Evolutionary conservation across 257 asterid species (phyloP).

Genomic region (Lithospermum erythrorhizon): DNA sequence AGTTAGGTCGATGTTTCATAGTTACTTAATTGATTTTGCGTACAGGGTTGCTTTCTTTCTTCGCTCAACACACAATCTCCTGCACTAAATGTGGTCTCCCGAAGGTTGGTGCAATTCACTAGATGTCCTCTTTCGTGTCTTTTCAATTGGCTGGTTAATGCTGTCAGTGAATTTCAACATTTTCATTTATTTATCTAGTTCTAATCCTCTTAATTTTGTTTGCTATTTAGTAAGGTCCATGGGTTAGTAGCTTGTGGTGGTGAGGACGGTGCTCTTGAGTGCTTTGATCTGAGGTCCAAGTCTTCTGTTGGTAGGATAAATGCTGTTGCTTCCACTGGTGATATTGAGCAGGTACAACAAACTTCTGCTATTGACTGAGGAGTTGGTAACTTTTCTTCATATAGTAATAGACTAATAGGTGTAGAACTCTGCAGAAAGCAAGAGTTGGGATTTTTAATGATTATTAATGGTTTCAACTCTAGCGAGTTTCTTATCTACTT

Average conservation of each 20-base stretch:
- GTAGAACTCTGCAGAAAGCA: neutral
- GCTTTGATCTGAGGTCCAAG: constrained; percentile 84
- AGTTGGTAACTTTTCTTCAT: neutral
- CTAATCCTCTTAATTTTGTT: neutral
- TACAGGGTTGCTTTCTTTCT: constrained; percentile 84
- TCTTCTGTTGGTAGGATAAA: constrained; percentile 82
- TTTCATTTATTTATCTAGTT: neutral
- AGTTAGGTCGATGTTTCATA: neutral
- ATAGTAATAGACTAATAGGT: too few species aligned
- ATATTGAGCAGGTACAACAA: constrained; percentile 47
- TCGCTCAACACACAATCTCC: constrained; percentile 84
- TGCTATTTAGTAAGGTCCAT: constrained; percentile 54
- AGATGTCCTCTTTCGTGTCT: neutral
- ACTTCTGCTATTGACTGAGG: neutral
- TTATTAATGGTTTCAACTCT: neutral
- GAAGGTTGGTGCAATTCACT: constrained; percentile 44
- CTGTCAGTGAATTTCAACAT: neutral
- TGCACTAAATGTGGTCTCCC: constrained; percentile 81
- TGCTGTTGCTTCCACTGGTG: constrained; percentile 55
- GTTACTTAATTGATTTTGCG: constrained; percentile 9
- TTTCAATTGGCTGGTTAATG: neutral
- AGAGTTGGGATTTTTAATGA: neutral
- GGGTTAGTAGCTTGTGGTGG: constrained; percentile 93
- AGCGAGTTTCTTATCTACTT: neutral
- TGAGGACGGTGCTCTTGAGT: constrained; percentile 90